Evolutionary conservation across 176 grass and related monocot genomes (phyloP), one percentile per base, ranked within the genome.

Genomic region (Cenchrus purpureus): DNA sequence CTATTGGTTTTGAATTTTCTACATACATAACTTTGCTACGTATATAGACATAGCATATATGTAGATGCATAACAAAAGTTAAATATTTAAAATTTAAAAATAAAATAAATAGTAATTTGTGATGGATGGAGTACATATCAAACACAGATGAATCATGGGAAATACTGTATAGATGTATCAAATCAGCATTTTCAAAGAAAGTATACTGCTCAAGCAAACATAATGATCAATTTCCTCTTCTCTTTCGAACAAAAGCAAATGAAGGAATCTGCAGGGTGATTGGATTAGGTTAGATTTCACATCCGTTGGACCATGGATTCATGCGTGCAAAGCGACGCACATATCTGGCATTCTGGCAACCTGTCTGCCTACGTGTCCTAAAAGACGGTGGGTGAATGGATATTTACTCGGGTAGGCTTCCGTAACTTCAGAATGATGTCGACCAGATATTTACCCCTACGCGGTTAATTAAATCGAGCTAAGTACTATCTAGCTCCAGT

Each of bases 301-400:
- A 85, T 43, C 43, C 45, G 45, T 81, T 88, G 81, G 78, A 86
- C 64, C 82, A 44, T 2, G 7, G 12, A 78, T 10, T 76, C 16
- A 14, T 75, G 7, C 28, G 17, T 55, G 73, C 31, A 42, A 49
- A 25, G 44, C 13, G 7, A 12, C 13, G 17, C 10, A 31, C 66
- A 63, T 86, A 42, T 72, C 55, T 25, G 22, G 11, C 6, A 32
- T 10, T 8, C 76, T 59, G 11, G 68, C 44, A 15, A 28, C 10
- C 37, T 71, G 45, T 77, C 73, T 63, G 31, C n/a, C 32, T 12
- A 67, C 40, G 12, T 83, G 46, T 71, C 15, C n/a, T 71, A 63
- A 32, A 34, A 14, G 46, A 12, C 48, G 31, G 28, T 71, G 17
- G 1, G 43, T 16, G 40, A 44, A 76, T 34, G 14, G 13, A 54